Conservation (phyloP, 768 basidiomycete species). For the Amyloporia xantha region DNA sequence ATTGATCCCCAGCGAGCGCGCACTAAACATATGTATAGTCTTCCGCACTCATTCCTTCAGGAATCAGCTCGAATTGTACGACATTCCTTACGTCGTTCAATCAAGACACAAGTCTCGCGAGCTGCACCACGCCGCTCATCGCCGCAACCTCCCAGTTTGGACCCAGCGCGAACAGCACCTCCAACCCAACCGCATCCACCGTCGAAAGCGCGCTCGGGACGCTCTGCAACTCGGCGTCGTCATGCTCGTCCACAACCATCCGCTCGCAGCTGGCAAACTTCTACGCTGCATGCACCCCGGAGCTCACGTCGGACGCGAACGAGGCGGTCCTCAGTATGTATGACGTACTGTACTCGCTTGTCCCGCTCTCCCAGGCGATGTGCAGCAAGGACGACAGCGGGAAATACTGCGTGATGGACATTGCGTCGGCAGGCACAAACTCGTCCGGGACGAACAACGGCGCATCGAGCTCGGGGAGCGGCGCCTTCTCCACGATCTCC, state of each 20-base stretch:
- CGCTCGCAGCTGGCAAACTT: conserved; percentile 61
- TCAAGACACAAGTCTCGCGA: conserved; percentile 43
- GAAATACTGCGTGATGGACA: conserved; percentile 59
- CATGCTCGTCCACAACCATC: conserved; percentile 55
- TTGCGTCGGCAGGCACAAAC: conserved; percentile 28
- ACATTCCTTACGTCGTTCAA: conserved; percentile 60
- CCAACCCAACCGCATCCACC: conserved; percentile 27
- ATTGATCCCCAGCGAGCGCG: too few relatives aligned
- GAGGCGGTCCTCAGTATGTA: conserved; percentile 55
- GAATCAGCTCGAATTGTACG: conserved; percentile 48
- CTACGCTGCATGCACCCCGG: conserved; percentile 59
- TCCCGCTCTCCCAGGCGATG: conserved; percentile 57
- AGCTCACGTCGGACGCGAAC: conserved; percentile 53
- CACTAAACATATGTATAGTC: conserved; percentile 30
- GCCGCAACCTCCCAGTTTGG: conserved; percentile 50
- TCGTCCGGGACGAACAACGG: conserved; percentile 16
- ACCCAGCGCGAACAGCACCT: conserved; percentile 35
- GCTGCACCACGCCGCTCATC: conserved; percentile 61
- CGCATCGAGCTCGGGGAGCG: conserved; percentile 10
- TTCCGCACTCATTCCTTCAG: conserved; percentile 54
- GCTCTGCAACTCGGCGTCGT: conserved; percentile 44
- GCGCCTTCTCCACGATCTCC: conserved; percentile 13
- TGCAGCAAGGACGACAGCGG: conserved; percentile 73
- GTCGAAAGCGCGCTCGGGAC: conserved; percentile 45
- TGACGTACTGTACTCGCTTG: conserved; percentile 70